A percentile compares a stretch with the other conserved stretches of the same genome.
Evolutionary conservation across 306 rosid genomes (phyloP).

Genomic region (Hippophae gyantsensis): DNA sequence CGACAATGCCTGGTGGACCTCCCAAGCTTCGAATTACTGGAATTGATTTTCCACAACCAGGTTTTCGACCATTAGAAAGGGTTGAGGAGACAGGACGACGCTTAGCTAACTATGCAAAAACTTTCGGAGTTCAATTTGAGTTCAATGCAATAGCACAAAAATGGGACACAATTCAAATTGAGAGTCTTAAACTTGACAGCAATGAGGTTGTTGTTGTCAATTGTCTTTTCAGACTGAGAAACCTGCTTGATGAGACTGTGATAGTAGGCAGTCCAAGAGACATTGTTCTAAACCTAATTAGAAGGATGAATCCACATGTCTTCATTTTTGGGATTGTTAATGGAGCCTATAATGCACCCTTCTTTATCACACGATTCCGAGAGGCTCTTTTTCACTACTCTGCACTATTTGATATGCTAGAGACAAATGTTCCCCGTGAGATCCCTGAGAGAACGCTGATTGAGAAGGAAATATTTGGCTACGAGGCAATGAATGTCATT

Average conservation of each 20-base stretch:
- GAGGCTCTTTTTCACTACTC: constrained; percentile 37
- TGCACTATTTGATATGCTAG: constrained; percentile 30
- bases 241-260: constrained; percentile 34
- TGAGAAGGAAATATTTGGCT: constrained; percentile 28
- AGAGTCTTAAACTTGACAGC: constrained; percentile 28
- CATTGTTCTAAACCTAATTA: constrained; percentile 21
- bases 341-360: constrained; percentile 30
- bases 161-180: constrained; percentile 32
- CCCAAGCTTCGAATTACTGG: constrained; percentile 35
- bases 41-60: constrained; percentile 31
- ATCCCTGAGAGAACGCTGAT: constrained; percentile 28
- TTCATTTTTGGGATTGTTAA: constrained; percentile 21
- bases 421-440: constrained; percentile 21
- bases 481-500: constrained; percentile 32
- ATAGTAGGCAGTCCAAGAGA: constrained; percentile 27
- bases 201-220: constrained; percentile 33
- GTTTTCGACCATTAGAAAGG: constrained; percentile 34
- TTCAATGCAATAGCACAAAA: constrained; percentile 33
- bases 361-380: constrained; percentile 30
- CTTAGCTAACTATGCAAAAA: constrained; percentile 23
- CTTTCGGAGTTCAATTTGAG: constrained; percentile 28
- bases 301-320: constrained; percentile 27
- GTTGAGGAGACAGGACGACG: constrained; percentile 29
- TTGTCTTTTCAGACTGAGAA: constrained; percentile 22
- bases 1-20: constrained; percentile 25